These are phyloP conservation scores for Cryptococcus maquisensis DNA, from an alignment of 1,284 basidiomycete genomes.

Conservation along the genomic window DNA sequence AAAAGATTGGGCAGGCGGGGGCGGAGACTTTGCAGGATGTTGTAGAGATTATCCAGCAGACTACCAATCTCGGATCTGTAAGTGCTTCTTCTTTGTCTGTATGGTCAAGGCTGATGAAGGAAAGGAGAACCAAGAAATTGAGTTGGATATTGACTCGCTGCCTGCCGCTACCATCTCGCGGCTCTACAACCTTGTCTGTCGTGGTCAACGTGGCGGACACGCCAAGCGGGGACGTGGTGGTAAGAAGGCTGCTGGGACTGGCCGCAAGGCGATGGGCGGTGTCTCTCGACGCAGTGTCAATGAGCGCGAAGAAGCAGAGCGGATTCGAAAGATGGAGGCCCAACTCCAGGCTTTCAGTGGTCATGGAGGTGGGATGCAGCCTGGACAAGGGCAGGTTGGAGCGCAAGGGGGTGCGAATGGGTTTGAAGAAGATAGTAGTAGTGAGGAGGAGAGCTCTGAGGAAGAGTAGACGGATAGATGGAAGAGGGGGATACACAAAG, in stretches of 20 bases:
- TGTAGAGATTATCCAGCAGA: slow-evolving; percentile 85
- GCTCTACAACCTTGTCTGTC: slow-evolving; percentile 88
- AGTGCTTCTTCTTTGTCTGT: slow-evolving; percentile 47
- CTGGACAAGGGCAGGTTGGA: slow-evolving; percentile 5
- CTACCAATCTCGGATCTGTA: slow-evolving; percentile 81
- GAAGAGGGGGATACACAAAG: not conserved
- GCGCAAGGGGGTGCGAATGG: slow-evolving; percentile 1
- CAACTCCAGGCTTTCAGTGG: slow-evolving; percentile 41
- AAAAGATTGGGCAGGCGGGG: slow-evolving; percentile 78
- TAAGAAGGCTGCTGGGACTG: slow-evolving; percentile 41
- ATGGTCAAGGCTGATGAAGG: not conserved
- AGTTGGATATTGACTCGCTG: slow-evolving; percentile 88
- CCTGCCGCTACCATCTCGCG: slow-evolving; percentile 78
- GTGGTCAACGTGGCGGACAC: slow-evolving; percentile 39
- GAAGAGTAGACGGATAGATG: slow-evolving; percentile 29
- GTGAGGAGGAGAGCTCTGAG: slow-evolving; percentile 44
- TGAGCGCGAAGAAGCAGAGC: slow-evolving; percentile 55
- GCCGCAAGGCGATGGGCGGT: slow-evolving; percentile 76
- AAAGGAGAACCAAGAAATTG: slow-evolving; percentile 90
- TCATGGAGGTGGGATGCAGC: slow-evolving; percentile 1
- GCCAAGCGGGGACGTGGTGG: slow-evolving; percentile 15
- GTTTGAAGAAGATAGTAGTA: slow-evolving; percentile 32
- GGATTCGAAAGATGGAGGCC: slow-evolving; percentile 79
- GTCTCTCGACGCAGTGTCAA: slow-evolving; percentile 70
- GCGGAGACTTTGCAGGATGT: slow-evolving; percentile 74